phyloP scores from a whole-genome alignment of 2,329 filamentous ascomycete species.

The Pestalotiopsis fici region DNA sequence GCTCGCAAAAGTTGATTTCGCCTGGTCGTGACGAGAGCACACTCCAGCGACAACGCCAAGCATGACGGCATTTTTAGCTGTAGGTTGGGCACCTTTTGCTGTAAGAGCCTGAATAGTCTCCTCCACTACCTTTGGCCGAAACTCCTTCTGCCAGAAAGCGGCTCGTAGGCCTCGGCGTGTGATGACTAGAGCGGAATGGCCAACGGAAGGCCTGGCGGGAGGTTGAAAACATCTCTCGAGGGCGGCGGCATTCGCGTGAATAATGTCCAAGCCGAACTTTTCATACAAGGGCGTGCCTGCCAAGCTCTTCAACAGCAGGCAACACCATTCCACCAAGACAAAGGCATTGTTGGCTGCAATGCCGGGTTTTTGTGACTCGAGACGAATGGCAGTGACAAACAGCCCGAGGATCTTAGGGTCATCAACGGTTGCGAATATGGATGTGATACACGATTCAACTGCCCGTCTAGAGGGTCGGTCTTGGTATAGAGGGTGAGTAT shows the following conservation, averaged over 20 bases:
- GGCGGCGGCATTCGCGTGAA: slow-evolving; percentile 70
- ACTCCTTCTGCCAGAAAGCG: slow-evolving; percentile 61
- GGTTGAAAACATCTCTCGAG: slow-evolving; percentile 77
- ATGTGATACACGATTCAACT: slow-evolving; percentile 76
- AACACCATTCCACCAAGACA: slow-evolving; percentile 88
- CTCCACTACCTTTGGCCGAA: slow-evolving; percentile 61
- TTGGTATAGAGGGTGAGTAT: slow-evolving; percentile 83
- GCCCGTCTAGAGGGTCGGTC: slow-evolving; percentile 83
- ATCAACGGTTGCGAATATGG: slow-evolving; percentile 60
- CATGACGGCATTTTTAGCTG: slow-evolving; percentile 72
- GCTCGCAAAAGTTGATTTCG: slow-evolving; percentile 62
- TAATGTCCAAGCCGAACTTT: slow-evolving; percentile 63
- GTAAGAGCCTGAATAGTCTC: slow-evolving; percentile 68
- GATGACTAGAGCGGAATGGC: slow-evolving; percentile 73
- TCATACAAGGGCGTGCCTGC: slow-evolving; percentile 64
- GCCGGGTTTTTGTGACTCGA: slow-evolving; percentile 74
- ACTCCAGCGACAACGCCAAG: slow-evolving; percentile 89
- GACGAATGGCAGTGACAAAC: slow-evolving; percentile 67
- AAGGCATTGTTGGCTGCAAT: slow-evolving; percentile 83
- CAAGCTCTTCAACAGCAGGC: slow-evolving; percentile 73
- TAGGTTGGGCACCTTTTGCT: slow-evolving; percentile 63
- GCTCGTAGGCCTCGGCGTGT: slow-evolving; percentile 79
- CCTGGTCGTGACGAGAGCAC: slow-evolving; percentile 68
- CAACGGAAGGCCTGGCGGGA: slow-evolving; percentile 64
- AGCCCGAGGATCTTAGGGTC: slow-evolving; percentile 61